Evolutionary conservation across 1,139 yeast genomes (phyloP), one percentile per base, ranked within the genome.

Genomic region (Lodderomyces orthopsilosis): DNA sequence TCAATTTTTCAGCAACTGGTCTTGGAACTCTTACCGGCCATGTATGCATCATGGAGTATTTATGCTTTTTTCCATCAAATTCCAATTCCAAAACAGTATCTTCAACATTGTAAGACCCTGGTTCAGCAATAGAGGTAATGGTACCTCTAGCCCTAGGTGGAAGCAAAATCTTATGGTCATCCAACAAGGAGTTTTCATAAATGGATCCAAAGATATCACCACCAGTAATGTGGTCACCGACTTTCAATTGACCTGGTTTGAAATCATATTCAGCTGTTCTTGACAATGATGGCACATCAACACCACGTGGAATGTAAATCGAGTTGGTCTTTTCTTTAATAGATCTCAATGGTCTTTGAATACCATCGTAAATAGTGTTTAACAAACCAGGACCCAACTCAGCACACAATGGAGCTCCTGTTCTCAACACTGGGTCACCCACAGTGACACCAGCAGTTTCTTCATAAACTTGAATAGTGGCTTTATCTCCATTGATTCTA

Each of bases 11-110:
- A 43, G 97, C 86, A 41, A 91, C 98, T 15, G 99, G 98, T 73
- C 99, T 86, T 57, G 98, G 98, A 39, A 90, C 96, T 78, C 99
- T 90, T 49, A 93, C 98, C 23, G 99, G 98, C 99, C 99, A 93
- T 37, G 96, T 85, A 68, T 93, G 98, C 85, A 82, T 89, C 97
- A 94, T 90, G 42, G 95, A 77, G 74, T 88, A 91, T 41, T 79
- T 76, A 55, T 76, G 78, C 57, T 79, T 87, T 63, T 82, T 80
- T 53, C 97, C 98, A 51, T 90, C 93, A 59, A 91, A 93, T 68
- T 94, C 98, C 50, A 93, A 87, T 70, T 94, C 98, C 57, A 93
- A 73, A 44, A 93, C 75, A 42, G 88, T 81, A 58, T 91, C 97
- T 53, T 87, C 96, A 46, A 93, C 89, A 42, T 84, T 83, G 71